Evolutionary conservation across 1,139 yeast species (phyloP), one percentile per base, ranked within the genome.

Genomic region (Spathaspora sp.): DNA sequence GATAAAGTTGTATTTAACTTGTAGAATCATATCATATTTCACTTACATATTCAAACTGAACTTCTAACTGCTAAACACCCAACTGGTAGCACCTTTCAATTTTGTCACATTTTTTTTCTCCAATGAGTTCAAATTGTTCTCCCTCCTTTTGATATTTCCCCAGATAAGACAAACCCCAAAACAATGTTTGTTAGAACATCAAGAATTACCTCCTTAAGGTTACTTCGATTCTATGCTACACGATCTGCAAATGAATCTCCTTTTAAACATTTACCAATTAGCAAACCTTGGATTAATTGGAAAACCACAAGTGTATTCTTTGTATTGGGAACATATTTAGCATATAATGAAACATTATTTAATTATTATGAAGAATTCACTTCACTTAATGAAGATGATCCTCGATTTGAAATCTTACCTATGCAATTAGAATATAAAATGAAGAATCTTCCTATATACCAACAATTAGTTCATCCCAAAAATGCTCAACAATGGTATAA

Each of bases 371-470:
- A 68, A 40, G 56, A 60, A 7, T 60, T 58, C 34, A 69, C 75
- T 1, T 56, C 55, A 9, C 51, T 58, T 10, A 65, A 63, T 48
- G 65, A 60, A 27, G 54, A 51, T 2, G 60, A 62, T 44, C 47
- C 46, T 2, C 37, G 43, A 20, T 49, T 49, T 18, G 57, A 52
- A 1, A 41, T 63, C 7, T 46, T 60, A 16, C 59, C 67, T 0
- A 49, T 62, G 16, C 62, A 61, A 47, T 55, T 86, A 45, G 80
- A 77, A 50, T 65, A 67, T 42, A 68, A 82, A 48, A 63, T 86
- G 47, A 72, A 76, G 43, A 61, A 70, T 5, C 63, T 87, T 43
- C 80, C 83, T 0, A 62, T 85, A 1, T 85, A 81, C 44, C 68
- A 78, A 51, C 58, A 72, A 45, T 64, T 84, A 42, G 58, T 65